Evolutionary conservation across 768 basidiomycete species (phyloP).

Genomic region (Boletus pseudopeckii): DNA sequence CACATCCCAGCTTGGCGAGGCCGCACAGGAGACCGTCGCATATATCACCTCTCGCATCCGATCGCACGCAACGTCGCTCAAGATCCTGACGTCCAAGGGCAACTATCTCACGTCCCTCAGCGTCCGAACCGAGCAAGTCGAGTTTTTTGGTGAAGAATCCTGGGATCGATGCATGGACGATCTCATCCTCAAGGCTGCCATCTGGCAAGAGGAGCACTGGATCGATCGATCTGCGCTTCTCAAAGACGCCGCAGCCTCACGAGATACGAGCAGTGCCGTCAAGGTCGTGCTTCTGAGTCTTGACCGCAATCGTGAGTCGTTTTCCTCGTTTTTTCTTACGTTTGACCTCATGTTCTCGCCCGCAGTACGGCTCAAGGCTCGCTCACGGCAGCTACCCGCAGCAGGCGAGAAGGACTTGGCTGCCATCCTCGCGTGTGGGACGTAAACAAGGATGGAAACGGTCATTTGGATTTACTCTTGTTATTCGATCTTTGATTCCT

Average conservation of each 20-base stretch:
- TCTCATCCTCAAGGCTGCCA: constrained; percentile 85
- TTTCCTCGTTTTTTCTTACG: constrained; percentile 8
- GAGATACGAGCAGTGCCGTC: constrained; percentile 46
- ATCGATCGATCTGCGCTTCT: constrained; percentile 77
- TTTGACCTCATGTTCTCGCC: constrained; percentile 9
- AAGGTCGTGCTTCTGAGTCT: constrained; percentile 89
- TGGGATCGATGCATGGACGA: constrained; percentile 89
- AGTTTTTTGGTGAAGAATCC: constrained; percentile 50
- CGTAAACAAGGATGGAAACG: constrained; percentile 12
- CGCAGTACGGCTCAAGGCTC: constrained; percentile 87
- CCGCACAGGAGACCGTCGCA: constrained; percentile 66
- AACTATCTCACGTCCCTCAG: constrained; percentile 85
- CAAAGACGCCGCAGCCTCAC: constrained; percentile 32
- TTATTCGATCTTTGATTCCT: neutral
- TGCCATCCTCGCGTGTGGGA: constrained; percentile 48
- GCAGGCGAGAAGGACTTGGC: constrained; percentile 86
- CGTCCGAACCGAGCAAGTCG: constrained; percentile 81
- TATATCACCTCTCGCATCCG: constrained; percentile 78
- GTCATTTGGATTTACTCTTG: neutral
- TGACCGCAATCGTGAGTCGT: constrained; percentile 81
- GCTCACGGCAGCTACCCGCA: constrained; percentile 79
- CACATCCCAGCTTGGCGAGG: constrained; percentile 62
- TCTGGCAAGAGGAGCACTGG: constrained; percentile 95
- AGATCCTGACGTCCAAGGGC: constrained; percentile 92
- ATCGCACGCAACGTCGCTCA: constrained; percentile 71